phyloP scores from a whole-genome alignment of 2,329 filamentous ascomycete species.

The Nemania sp. region DNA sequence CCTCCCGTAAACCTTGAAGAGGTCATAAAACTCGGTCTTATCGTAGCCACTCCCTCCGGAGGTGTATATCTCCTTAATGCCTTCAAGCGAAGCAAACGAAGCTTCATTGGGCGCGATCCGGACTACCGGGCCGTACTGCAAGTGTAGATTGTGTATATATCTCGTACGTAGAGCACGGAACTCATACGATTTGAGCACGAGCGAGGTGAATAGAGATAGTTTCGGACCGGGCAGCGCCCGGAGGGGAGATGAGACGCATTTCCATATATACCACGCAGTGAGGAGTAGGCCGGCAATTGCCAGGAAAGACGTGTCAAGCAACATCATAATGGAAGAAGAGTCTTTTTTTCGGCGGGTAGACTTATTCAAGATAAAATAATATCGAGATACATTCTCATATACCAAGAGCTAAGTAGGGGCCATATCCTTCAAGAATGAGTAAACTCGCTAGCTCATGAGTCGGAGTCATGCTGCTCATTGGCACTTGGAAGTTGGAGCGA shows the following conservation, averaged over 20 bases:
- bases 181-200: slow-evolving; percentile 60
- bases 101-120: slow-evolving; percentile 63
- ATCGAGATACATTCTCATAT: neutral
- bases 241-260: slow-evolving; percentile 44
- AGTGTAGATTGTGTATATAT: slow-evolving; percentile 61
- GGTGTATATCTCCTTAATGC: slow-evolving; percentile 66
- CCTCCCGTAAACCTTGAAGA: slow-evolving; percentile 62
- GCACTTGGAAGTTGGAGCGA: too few species aligned
- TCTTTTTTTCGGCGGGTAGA: neutral
- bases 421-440: too few species aligned
- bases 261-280: slow-evolving; percentile 33
- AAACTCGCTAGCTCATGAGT: too few species aligned
- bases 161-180: slow-evolving; percentile 55
- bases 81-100: slow-evolving; percentile 59
- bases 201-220: slow-evolving; percentile 54
- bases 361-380: neutral
- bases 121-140: slow-evolving; percentile 60
- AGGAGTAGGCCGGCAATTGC: slow-evolving; percentile 25
- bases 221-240: slow-evolving; percentile 54
- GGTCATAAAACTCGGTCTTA: slow-evolving; percentile 66
- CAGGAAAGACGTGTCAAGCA: slow-evolving; percentile 32
- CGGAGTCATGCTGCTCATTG: too few species aligned
- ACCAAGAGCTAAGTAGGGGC: too few species aligned
- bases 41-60: slow-evolving; percentile 66
- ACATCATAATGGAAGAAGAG: slow-evolving; percentile 28